Percentiles rank a stretch among this genome's conserved stretches.
phyloP scores from a whole-genome alignment of 768 basidiomycete genomes.

The Agrocybe chaxingu region DNA sequence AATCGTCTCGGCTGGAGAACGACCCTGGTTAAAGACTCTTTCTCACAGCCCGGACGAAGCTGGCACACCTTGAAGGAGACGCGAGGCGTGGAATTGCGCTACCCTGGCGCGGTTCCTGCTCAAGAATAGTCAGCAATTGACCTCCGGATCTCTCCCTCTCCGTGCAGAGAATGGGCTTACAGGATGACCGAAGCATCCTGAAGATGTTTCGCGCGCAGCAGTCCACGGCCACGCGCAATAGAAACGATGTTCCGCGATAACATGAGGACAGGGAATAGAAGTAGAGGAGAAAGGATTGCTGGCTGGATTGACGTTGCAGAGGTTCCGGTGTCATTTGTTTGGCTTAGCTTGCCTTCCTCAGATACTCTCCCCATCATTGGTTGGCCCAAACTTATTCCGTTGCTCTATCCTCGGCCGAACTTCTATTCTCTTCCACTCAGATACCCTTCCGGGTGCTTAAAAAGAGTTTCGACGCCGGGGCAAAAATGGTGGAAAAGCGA shows the following conservation, averaged over 20 bases:
- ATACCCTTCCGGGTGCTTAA: too few relatives aligned
- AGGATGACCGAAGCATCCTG: slow-evolving; percentile 22
- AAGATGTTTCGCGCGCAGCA: slow-evolving; percentile 34
- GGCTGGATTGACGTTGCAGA: slow-evolving; percentile 2
- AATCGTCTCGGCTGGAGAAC: slow-evolving; percentile 68
- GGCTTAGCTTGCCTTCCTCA: slow-evolving; percentile 8
- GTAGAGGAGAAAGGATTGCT: slow-evolving; percentile 1
- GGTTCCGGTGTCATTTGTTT: slow-evolving; percentile 15
- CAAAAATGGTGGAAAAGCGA: too few relatives aligned
- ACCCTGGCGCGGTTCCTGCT: slow-evolving; percentile 42
- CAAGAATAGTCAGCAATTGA: slow-evolving; percentile 37
- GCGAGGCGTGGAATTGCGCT: slow-evolving; percentile 69
- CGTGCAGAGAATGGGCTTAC: slow-evolving; percentile 15
- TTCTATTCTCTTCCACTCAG: too few relatives aligned
- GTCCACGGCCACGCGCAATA: slow-evolving; percentile 57
- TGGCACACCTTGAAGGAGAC: slow-evolving; percentile 64
- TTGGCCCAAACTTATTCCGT: too few relatives aligned
- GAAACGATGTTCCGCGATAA: slow-evolving; percentile 69
- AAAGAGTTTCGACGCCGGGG: too few relatives aligned
- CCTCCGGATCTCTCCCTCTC: slow-evolving; percentile 7
- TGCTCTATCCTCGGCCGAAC: too few relatives aligned
- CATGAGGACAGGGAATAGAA: slow-evolving; percentile 36
- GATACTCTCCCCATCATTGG: too few relatives aligned
- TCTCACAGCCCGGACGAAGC: background rate
- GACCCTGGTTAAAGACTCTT: background rate